A percentile compares a stretch with the other conserved stretches of the same genome.
Evolutionary conservation across 352 stramenopile genomes (phyloP).

Genomic region (Globisporangium nagaii): DNA sequence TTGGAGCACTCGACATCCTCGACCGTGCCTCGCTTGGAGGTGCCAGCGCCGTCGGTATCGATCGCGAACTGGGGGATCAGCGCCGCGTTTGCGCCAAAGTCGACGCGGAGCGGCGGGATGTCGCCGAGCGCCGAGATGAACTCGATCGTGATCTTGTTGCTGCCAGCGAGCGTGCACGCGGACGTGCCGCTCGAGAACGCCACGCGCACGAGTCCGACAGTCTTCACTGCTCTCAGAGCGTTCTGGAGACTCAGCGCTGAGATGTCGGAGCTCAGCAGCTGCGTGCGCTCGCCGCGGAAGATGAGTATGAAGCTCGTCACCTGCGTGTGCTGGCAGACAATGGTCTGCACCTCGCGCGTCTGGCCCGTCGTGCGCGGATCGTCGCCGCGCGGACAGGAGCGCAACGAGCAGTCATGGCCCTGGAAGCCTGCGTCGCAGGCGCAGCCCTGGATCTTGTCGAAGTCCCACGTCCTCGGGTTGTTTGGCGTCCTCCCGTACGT

Average conservation of each 20-base stretch:
- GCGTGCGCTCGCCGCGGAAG: slow-evolving; percentile 46
- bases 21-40: slow-evolving; percentile 50
- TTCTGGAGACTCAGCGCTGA: slow-evolving; percentile 25
- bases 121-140: slow-evolving; percentile 58
- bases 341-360: slow-evolving; percentile 53
- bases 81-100: slow-evolving; percentile 19
- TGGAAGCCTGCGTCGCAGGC: slow-evolving; percentile 79
- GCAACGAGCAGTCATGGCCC: slow-evolving; percentile 78
- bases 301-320: slow-evolving; percentile 48
- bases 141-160: slow-evolving; percentile 56
- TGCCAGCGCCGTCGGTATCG: slow-evolving; percentile 43
- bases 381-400: slow-evolving; percentile 57
- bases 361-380: slow-evolving; percentile 64
- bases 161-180: slow-evolving; percentile 39
- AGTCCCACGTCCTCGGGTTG: slow-evolving; percentile 76
- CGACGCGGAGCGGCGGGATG: slow-evolving; percentile 39
- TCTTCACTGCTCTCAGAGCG: slow-evolving; percentile 31
- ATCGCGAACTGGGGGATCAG: slow-evolving; percentile 46
- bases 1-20: slow-evolving; percentile 72
- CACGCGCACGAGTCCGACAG: slow-evolving; percentile 38
- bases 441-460: slow-evolving; percentile 86
- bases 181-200: slow-evolving; percentile 41
- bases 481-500: slow-evolving; percentile 71
- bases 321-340: slow-evolving; percentile 38
- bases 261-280: slow-evolving; percentile 35